Percentiles rank a stretch among this genome's conserved stretches.
These are phyloP conservation scores for Ophiostoma quercus DNA, from an alignment of 2,329 filamentous ascomycete genomes.

Conservation along the genomic window DNA sequence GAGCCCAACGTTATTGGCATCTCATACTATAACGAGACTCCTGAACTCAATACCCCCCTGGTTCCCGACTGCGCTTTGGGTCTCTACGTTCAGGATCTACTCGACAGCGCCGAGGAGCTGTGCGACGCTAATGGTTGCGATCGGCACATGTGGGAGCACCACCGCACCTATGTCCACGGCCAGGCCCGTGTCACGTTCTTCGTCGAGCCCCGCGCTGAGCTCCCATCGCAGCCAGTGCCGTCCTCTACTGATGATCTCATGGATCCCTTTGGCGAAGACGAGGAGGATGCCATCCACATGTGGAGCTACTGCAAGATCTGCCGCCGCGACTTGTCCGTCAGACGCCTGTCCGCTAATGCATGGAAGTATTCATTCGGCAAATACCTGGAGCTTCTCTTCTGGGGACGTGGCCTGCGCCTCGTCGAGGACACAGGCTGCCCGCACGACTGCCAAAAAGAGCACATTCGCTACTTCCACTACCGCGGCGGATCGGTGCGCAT, in stretches of 20 bases:
- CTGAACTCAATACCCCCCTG: slow-evolving; percentile 56
- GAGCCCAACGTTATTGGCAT: slow-evolving; percentile 88
- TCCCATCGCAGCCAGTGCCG: slow-evolving; percentile 43
- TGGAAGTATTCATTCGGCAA: slow-evolving; percentile 99
- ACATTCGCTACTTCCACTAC: slow-evolving; percentile 87
- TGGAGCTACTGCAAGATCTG: slow-evolving; percentile 96
- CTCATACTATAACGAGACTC: slow-evolving; percentile 89
- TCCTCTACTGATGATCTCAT: slow-evolving; percentile 31
- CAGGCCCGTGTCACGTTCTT: slow-evolving; percentile 90
- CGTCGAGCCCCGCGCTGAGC: slow-evolving; percentile 58
- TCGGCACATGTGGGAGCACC: slow-evolving; percentile 83
- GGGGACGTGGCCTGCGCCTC: slow-evolving; percentile 76
- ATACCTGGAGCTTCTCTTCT: slow-evolving; percentile 95
- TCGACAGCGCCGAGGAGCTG: slow-evolving; percentile 65
- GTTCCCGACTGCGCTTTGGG: slow-evolving; percentile 87
- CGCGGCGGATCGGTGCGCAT: slow-evolving; percentile 80
- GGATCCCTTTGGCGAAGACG: slow-evolving; percentile 32
- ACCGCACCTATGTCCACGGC: slow-evolving; percentile 94
- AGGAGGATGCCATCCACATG: slow-evolving; percentile 73
- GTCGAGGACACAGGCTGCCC: slow-evolving; percentile 63
- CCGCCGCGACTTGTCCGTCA: slow-evolving; percentile 80
- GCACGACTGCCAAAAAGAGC: slow-evolving; percentile 88
- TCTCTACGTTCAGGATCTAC: slow-evolving; percentile 90
- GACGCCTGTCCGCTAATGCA: slow-evolving; percentile 85
- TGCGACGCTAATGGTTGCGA: slow-evolving; percentile 84